Percentiles rank a stretch among this genome's conserved stretches.
Conservation (phyloP, 768 basidiomycete genomes). For the Phylloporus rhodoxanthus region DNA sequence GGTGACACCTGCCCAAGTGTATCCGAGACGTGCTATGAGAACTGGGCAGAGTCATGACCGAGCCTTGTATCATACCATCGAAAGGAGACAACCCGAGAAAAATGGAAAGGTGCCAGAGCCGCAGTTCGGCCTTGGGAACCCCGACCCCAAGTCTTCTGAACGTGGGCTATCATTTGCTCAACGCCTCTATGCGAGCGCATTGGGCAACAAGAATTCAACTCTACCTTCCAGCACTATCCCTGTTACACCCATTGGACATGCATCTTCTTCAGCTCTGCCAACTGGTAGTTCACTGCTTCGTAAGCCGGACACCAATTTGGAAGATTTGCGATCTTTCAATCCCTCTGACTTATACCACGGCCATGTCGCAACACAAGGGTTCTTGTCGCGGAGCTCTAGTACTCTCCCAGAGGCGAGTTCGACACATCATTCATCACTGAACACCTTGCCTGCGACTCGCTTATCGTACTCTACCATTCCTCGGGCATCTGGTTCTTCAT, state of each 20-base stretch:
- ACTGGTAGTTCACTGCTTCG: background rate
- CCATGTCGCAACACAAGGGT: conserved; percentile 4
- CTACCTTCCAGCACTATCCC: conserved; percentile 3
- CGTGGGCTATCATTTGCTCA: conserved; percentile 34
- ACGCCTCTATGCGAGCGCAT: conserved; percentile 40
- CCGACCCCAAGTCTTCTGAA: background rate
- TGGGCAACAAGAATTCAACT: conserved; percentile 14
- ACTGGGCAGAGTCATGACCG: conserved; percentile 5
- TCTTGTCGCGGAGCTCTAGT: conserved; percentile 1
- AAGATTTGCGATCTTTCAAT: conserved; percentile 1
- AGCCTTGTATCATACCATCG: conserved; percentile 14
- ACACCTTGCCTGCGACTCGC: background rate
- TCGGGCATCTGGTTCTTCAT: background rate
- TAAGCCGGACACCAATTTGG: conserved; percentile 1
- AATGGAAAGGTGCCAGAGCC: background rate
- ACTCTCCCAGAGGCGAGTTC: background rate
- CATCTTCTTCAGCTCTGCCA: background rate
- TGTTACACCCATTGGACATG: conserved; percentile 1
- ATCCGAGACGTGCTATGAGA: conserved; percentile 11
- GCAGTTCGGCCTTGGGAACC: background rate
- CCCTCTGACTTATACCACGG: conserved; percentile 17
- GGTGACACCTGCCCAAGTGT: conserved; percentile 20
- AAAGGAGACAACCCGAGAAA: conserved; percentile 13
- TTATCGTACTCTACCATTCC: background rate
- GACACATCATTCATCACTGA: background rate